Evolutionary conservation across 768 basidiomycete genomes (phyloP), one percentile per base, ranked within the genome.

Genomic region (Filobasidium wieringae): DNA sequence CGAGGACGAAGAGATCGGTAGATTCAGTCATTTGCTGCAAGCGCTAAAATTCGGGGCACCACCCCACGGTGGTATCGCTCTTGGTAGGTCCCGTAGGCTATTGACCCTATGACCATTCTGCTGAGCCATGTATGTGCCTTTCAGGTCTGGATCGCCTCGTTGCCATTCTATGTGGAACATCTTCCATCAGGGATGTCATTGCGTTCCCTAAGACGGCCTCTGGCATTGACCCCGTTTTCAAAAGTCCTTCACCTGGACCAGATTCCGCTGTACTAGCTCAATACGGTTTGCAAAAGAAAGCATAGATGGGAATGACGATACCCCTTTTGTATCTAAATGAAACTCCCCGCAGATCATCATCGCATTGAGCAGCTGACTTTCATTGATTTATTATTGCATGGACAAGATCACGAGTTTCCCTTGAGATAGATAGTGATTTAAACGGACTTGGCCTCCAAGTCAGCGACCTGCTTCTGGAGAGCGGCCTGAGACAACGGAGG

Each of bases 131-230:
- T 24, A 43, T 22, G 52, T 69, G 61, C 55, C 29, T 32, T 52
- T 22, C 72, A 92, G 91, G 91, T 45, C 88, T 96, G 64, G 92
- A 96, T 78, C 82, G 92, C 32, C 77, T 96, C 61, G 86, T 95
- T 82, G 80, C 90, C 12, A 90, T 92, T 63, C 79, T 96, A 2
- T 91, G 88, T 77, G 82, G 83, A 62, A 81, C 88, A 3, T 80
- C 81, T 58, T 89, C 89, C 36, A 96, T 96, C 64, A 80, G 89
- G 60, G 90, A 95, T 66, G 92, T 96, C 63, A 93, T 96, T 63
- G 92, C 92, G 19, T 96, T 96, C 77, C 92, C 92, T 8, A 96
- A 96, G 78, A 85, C 86, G 7, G 81, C 82, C 37, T 81, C 77
- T 58, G 91, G 92, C 5, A 80, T 82, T 24, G 92, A 96, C 75